These are phyloP conservation scores for Mrakia gelida DNA, from an alignment of 768 basidiomycete species.

Conservation along the genomic window DNA sequence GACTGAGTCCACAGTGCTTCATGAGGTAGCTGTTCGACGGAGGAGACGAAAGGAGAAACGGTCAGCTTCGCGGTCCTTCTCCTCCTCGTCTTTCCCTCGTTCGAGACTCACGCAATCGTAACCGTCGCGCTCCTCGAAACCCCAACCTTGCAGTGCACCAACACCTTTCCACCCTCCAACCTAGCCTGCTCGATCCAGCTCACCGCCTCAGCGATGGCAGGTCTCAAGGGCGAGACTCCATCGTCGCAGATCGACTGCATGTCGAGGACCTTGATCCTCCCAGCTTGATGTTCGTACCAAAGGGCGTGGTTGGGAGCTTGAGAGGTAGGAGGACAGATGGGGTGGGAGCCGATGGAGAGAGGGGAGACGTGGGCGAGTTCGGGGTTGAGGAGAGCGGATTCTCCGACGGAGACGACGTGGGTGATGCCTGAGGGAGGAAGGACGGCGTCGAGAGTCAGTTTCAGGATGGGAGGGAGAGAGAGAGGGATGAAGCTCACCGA, in stretches of 20 bases:
- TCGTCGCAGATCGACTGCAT: constrained; percentile 71
- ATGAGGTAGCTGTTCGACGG: constrained; percentile 68
- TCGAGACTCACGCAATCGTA: constrained; percentile 54
- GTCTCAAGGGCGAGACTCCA: constrained; percentile 89
- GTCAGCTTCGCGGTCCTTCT: not conserved
- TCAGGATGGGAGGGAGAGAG: not conserved
- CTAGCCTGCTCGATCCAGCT: constrained; percentile 90
- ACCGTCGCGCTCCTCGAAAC: constrained; percentile 91
- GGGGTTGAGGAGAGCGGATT: constrained; percentile 83
- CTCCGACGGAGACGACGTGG: constrained; percentile 94
- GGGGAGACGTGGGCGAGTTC: not conserved
- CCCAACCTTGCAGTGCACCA: constrained; percentile 99
- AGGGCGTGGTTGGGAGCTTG: constrained; percentile 23
- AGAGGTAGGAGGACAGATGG: too few species aligned
- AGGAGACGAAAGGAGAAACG: not conserved
- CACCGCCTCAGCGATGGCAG: constrained; percentile 79
- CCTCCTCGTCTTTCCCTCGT: too few species aligned
- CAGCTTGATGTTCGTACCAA: constrained; percentile 30
- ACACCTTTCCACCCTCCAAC: constrained; percentile 73
- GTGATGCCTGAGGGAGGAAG: constrained; percentile 62
- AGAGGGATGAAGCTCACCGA: constrained; percentile 41
- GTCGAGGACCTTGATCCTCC: constrained; percentile 37
- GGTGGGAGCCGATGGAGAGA: not conserved
- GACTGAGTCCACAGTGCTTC: constrained; percentile 77
- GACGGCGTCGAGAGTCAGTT: not conserved